These are phyloP conservation scores for Alternaria novae-zelandiae DNA, from an alignment of 2,329 filamentous ascomycete species.

Conservation along the genomic window DNA sequence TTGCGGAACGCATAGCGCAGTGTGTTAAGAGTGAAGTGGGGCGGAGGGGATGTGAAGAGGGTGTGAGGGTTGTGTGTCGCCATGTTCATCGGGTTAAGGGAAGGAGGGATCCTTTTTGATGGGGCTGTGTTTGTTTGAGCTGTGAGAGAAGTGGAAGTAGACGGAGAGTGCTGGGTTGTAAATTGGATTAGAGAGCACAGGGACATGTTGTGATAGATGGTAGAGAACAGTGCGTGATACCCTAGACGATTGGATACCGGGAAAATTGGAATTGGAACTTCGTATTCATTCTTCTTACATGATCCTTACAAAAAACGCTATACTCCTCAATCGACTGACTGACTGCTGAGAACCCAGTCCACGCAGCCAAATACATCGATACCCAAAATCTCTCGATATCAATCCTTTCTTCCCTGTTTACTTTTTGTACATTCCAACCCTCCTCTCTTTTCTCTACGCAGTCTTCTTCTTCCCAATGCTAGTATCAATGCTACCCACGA, in stretches of 20 bases:
- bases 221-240: conserved; percentile 1
- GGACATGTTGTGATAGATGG: neutral
- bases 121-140: neutral
- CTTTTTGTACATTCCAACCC: neutral
- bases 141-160: neutral
- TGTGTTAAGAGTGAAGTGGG: conserved; percentile 23
- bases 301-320: neutral
- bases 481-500: conserved; percentile 78
- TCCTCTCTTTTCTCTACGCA: conserved; percentile 15
- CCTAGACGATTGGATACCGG: conserved; percentile 5
- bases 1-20: conserved; percentile 36
- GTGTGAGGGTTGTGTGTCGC: conserved; percentile 30
- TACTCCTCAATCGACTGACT: neutral
- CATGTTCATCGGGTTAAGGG: conserved; percentile 39
- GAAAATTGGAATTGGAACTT: conserved; percentile 13
- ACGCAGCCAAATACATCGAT: neutral
- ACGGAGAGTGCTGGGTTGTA: neutral
- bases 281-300: conserved; percentile 32
- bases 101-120: conserved; percentile 27
- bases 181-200: neutral
- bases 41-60: conserved; percentile 12
- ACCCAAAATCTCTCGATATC: neutral
- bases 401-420: too few species aligned
- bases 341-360: conserved; percentile 10
- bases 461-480: conserved; percentile 71